Evolutionary conservation across 2,329 filamentous ascomycete species (phyloP).

Genomic region (Byssoonygena ceratinophila): DNA sequence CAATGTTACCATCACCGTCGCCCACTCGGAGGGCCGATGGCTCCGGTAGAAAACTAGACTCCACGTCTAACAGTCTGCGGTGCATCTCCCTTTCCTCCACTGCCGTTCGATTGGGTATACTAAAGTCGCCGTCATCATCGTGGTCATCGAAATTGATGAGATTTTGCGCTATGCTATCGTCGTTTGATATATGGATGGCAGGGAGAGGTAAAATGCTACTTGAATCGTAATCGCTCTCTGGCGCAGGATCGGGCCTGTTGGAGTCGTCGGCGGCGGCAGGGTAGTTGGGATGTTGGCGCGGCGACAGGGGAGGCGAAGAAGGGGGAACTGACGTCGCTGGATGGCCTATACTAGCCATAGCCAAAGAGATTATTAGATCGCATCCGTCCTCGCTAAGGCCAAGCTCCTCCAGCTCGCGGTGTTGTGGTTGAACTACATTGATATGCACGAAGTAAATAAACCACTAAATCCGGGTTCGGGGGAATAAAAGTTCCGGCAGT

Average conservation of each 20-base stretch:
- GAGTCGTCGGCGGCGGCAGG: not conserved
- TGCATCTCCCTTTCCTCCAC: slow-evolving; percentile 51
- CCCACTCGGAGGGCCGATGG: slow-evolving; percentile 36
- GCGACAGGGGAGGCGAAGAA: slow-evolving; percentile 12
- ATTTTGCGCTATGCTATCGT: slow-evolving; percentile 9
- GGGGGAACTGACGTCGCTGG: slow-evolving; percentile 5
- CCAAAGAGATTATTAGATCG: not conserved
- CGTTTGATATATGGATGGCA: slow-evolving; percentile 11
- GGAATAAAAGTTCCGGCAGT: not conserved
- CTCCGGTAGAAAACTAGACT: slow-evolving; percentile 54
- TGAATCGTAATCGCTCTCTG: slow-evolving; percentile 11
- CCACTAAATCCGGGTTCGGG: not conserved
- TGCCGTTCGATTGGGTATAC: slow-evolving; percentile 31
- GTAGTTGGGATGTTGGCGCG: slow-evolving; percentile 1
- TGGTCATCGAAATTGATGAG: slow-evolving; percentile 17
- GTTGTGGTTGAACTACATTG: not conserved
- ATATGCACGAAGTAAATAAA: not conserved
- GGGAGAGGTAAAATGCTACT: slow-evolving; percentile 13
- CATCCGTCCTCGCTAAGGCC: not conserved
- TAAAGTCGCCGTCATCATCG: slow-evolving; percentile 6
- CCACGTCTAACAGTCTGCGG: slow-evolving; percentile 50
- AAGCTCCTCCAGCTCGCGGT: not conserved
- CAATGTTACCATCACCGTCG: slow-evolving; percentile 17
- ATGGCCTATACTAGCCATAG: not conserved
- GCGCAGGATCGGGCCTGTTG: slow-evolving; percentile 3